A percentile compares a stretch with the other conserved stretches of the same genome.
These are phyloP conservation scores for Trifolium subterraneum DNA, from an alignment of 306 rosid species.

Conservation along the genomic window DNA sequence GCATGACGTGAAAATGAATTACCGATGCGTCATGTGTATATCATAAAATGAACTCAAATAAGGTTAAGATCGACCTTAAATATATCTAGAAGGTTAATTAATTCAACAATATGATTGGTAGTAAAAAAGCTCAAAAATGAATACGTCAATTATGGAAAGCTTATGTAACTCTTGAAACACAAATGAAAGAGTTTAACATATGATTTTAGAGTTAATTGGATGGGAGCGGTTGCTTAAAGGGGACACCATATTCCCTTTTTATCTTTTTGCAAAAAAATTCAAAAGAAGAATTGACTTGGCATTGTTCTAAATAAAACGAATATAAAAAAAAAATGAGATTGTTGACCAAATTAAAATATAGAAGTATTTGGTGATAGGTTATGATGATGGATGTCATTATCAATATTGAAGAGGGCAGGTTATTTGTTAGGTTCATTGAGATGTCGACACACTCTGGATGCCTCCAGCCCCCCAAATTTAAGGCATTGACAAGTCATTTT, in stretches of 20 bases:
- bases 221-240: slow-evolving; percentile 60
- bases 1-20: slow-evolving; percentile 30
- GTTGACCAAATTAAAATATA: slow-evolving; percentile 57
- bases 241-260: slow-evolving; percentile 40
- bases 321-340: slow-evolving; percentile 60
- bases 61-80: slow-evolving; percentile 17
- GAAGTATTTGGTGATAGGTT: slow-evolving; percentile 43
- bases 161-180: slow-evolving; percentile 25
- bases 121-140: slow-evolving; percentile 24
- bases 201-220: slow-evolving; percentile 39
- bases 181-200: slow-evolving; percentile 25
- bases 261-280: neutral
- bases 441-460: slow-evolving; percentile 42
- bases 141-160: slow-evolving; percentile 46
- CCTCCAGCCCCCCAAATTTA: slow-evolving; percentile 47
- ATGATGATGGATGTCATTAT: slow-evolving; percentile 64
- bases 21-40: slow-evolving; percentile 38
- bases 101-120: slow-evolving; percentile 40
- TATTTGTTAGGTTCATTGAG: slow-evolving; percentile 62
- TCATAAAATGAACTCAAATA: slow-evolving; percentile 22
- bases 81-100: slow-evolving; percentile 37
- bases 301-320: neutral
- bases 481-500: slow-evolving; percentile 38
- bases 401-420: slow-evolving; percentile 75
- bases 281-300: slow-evolving; percentile 40